Evolutionary conservation across 1,284 basidiomycete species (phyloP).

Genomic region (Sanghuangporus baumii): DNA sequence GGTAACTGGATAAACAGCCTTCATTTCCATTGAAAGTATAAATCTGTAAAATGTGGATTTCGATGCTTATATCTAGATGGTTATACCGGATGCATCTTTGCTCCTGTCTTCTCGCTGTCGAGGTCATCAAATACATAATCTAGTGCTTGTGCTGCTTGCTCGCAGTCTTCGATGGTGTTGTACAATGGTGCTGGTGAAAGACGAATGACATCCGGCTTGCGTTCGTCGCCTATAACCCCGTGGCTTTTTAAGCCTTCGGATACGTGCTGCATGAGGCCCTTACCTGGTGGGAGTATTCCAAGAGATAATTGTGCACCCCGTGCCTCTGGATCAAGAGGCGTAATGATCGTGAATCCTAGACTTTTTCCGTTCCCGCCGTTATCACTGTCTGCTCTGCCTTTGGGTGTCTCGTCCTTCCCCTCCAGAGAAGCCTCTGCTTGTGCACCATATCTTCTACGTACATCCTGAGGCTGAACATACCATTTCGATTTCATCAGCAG

Average conservation of each 20-base stretch:
- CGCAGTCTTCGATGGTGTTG: conserved; percentile 75
- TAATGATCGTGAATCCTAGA: conserved; percentile 82
- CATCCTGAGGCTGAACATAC: conserved; percentile 45
- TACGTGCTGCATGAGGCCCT: conserved; percentile 67
- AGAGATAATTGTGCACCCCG: conserved; percentile 87
- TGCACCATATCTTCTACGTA: conserved; percentile 29
- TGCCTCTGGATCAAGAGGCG: conserved; percentile 58
- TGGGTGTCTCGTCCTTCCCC: conserved; percentile 10
- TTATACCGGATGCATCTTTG: not conserved
- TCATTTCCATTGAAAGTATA: conserved; percentile 1
- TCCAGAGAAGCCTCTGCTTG: conserved; percentile 3
- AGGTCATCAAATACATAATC: conserved; percentile 46
- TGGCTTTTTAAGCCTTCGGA: conserved; percentile 53
- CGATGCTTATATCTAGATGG: not conserved
- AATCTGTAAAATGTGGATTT: not conserved
- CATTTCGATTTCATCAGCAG: conserved; percentile 57
- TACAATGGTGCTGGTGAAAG: conserved; percentile 82
- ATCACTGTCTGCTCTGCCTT: not conserved
- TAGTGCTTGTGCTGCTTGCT: conserved; percentile 57
- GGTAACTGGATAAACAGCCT: conserved; percentile 33
- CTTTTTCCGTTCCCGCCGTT: conserved; percentile 19
- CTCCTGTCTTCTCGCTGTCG: not conserved
- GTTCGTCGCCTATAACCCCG: conserved; percentile 87
- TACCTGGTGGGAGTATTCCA: conserved; percentile 61
- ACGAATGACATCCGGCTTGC: conserved; percentile 86